Conservation (phyloP, 345 rosid genomes). For the Gynandropsis gynandra region DNA sequence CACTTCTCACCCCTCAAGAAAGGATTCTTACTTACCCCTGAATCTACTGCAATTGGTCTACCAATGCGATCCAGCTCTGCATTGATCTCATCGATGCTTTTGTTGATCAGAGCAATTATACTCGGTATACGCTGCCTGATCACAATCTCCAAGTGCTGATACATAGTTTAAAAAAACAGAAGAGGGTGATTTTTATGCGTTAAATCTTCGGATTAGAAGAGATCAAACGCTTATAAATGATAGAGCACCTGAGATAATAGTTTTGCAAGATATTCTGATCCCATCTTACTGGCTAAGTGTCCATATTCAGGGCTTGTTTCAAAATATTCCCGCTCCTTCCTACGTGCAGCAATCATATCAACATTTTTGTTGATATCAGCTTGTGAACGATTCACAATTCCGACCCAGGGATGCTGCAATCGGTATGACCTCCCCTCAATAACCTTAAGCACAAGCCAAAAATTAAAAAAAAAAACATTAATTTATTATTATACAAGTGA, state of each 20-base stretch:
- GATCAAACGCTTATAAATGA: conserved; percentile 6
- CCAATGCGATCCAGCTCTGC: conserved; percentile 98
- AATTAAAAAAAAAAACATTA: conserved; percentile 24
- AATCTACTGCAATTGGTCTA: conserved; percentile 90
- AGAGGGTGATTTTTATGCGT: conserved; percentile 13
- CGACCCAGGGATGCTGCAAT: conserved; percentile 99
- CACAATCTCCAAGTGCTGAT: conserved; percentile 84
- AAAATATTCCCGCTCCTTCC: conserved; percentile 91
- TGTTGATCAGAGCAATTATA: conserved; percentile 88
- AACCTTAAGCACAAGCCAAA: conserved; percentile 44
- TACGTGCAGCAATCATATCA: conserved; percentile 87
- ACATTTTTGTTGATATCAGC: conserved; percentile 97
- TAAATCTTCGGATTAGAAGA: not conserved
- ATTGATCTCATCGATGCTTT: conserved; percentile 91
- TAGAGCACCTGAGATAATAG: conserved; percentile 74
- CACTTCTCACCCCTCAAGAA: conserved; percentile 1
- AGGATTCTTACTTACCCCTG: conserved; percentile 86
- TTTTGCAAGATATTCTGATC: conserved; percentile 94
- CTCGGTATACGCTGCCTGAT: conserved; percentile 97
- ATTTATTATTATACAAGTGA: conserved; percentile 20
- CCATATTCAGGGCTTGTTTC: conserved; percentile 97
- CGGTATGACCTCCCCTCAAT: conserved; percentile 93
- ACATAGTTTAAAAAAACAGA: conserved; percentile 16
- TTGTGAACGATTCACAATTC: conserved; percentile 98
- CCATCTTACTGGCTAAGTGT: conserved; percentile 90